Base-by-base conservation (phyloP, 768 basidiomycete genomes). In the Lentinus brumalis region DNA sequence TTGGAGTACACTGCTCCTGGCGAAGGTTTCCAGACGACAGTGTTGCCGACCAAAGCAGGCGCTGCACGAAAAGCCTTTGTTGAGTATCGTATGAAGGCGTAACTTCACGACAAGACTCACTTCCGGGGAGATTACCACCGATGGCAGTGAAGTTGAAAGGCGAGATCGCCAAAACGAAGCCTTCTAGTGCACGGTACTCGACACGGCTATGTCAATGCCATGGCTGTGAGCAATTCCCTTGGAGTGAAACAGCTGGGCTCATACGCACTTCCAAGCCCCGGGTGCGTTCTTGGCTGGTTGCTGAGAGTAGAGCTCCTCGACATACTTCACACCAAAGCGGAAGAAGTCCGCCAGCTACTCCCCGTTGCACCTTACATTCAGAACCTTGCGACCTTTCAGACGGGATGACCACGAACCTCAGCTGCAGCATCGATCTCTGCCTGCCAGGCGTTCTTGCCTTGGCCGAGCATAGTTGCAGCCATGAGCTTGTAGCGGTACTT, bases 111-210 rank as follows among this genome's bases (percentile, higher is more conserved):
- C 1, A 54, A 42, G 3, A 73, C 79, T 54, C 57, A 84, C 88
- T 75, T 74, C 85, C 90, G 7, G 89, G 85, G 39, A 98, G 90
- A 75, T 99, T 99, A 14, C 94, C 97, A 42, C 94, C 96, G 64
- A 99, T 99, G 30, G 96, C 96, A 35, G 96, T 98, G 73, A 95
- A 96, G 77, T 99, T 99, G 81, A 99, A 98, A 0, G 97, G 97
- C 7, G 97, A 95, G 42, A 98, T 91, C 14, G 97, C 97, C 52
- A 98, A 84, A 29, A 98, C 93, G 78, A 99, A 99, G 26, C 97
- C 97, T 77, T 98, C 97, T n/a, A 99, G 83, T 1, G 96, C 86
- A 61, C 97, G 92, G 75, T 96, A 98, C 76, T 99, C 97, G 42
- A 89, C 84, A 49, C 96, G 95, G 79, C 96, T 97, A 50, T 6